phyloP scores from a whole-genome alignment of 345 rosid species.

The Gossypium sturtianum region DNA sequence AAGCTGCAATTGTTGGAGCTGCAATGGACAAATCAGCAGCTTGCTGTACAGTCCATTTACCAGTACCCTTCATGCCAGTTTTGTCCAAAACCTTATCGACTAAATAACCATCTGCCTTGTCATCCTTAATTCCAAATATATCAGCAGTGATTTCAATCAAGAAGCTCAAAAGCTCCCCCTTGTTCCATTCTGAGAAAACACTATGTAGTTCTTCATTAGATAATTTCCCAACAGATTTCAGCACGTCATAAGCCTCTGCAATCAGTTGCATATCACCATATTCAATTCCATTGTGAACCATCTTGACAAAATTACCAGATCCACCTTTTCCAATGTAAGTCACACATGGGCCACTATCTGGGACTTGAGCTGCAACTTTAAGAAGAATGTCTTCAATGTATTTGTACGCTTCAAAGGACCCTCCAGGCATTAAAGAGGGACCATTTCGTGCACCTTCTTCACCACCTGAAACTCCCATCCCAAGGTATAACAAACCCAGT shows the following conservation, averaged over 20 bases:
- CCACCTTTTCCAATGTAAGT: slow-evolving; percentile 91
- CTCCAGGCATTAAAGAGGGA: slow-evolving; percentile 97
- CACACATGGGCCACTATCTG: slow-evolving; percentile 91
- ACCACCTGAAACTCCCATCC: slow-evolving; percentile 99
- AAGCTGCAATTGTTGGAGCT: slow-evolving; percentile 92
- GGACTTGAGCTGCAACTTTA: slow-evolving; percentile 96
- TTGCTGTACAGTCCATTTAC: slow-evolving; percentile 99
- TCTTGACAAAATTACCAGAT: slow-evolving; percentile 94
- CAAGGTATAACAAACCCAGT: slow-evolving; percentile 79
- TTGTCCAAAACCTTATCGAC: slow-evolving; percentile 96
- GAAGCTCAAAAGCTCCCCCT: slow-evolving; percentile 92
- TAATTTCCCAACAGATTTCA: slow-evolving; percentile 80
- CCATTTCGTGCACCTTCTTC: slow-evolving; percentile 97
- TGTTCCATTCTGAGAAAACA: slow-evolving; percentile 90
- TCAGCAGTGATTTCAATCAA: slow-evolving; percentile 92
- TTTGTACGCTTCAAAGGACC: slow-evolving; percentile 81
- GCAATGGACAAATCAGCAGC: slow-evolving; percentile 98
- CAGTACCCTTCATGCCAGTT: slow-evolving; percentile 99
- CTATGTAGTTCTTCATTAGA: slow-evolving; percentile 68
- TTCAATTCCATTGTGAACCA: slow-evolving; percentile 95
- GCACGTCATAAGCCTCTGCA: slow-evolving; percentile 88
- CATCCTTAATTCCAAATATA: slow-evolving; percentile 80
- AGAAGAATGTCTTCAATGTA: slow-evolving; percentile 86
- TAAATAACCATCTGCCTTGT: slow-evolving; percentile 78
- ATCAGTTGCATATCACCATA: slow-evolving; percentile 98